Base-by-base conservation (phyloP, 352 stramenopile species). In the Sclerospora graminicola region DNA sequence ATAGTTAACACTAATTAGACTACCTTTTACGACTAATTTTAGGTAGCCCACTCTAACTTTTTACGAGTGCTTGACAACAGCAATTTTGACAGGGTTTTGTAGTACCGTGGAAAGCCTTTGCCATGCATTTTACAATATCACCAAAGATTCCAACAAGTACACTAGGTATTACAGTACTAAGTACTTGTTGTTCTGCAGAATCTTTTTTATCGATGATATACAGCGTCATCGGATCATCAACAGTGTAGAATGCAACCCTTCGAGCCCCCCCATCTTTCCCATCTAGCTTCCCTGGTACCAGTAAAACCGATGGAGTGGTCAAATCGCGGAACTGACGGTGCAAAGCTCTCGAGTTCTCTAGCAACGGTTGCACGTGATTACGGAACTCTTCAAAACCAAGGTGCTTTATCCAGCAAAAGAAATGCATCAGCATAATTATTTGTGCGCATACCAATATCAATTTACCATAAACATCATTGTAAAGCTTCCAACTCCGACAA, bases 321-420 rank as follows among this genome's bases (percentile, higher is more conserved):
- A 82, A 39, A n/a, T 68, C 46, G 14, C 45, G 43, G 41, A 89
- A 87, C 49, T 74, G 69, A 4, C 48, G 43, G 57, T 71, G 64
- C 11, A 89, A 45, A 3, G 41, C 20, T 14, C 78, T 63, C 19
- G 78, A 89, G 15, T 54, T 54, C 30, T 73, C 58, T 24, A 89
- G 61, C 38, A 87, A 58, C 5, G 78, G 78, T 24, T 69, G 34
- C 20, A 87, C 46, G 35, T 87, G 78, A 31, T 63, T 76, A 28
- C 60, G 71, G 39, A 89, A 87, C 40, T 89, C 74, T 11, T 89
- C 72, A 49, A 86, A 87, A 1, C 78, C 78, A 34, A 81, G 54
- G 37, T 60, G 74, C 77, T 89, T 19, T 18, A 50, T 1, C 20
- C 24, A 46, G 28, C 11, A 31, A 24, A 44, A 32, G 11, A 41